Evolutionary conservation across 768 basidiomycete genomes (phyloP).

Genomic region (Lentinula raphanica): DNA sequence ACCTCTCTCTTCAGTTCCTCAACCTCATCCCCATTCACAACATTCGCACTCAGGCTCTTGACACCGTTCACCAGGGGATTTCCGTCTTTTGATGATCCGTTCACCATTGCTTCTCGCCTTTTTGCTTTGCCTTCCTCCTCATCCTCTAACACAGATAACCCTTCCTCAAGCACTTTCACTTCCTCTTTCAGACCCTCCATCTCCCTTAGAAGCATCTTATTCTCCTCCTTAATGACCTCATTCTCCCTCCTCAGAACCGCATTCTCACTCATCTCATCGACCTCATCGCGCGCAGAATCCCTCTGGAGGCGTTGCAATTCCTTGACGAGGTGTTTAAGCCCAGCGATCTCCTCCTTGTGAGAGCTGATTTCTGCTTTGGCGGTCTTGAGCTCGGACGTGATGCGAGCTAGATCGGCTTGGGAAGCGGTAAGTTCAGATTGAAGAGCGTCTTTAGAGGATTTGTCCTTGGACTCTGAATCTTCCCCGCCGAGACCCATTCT

Average conservation of each 20-base stretch:
- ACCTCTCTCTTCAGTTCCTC: slow-evolving; percentile 42
- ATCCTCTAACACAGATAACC: slow-evolving; percentile 22
- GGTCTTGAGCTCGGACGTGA: slow-evolving; percentile 24
- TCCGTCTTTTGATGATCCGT: neutral
- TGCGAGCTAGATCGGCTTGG: slow-evolving; percentile 32
- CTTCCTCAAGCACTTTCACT: slow-evolving; percentile 71
- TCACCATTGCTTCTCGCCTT: neutral
- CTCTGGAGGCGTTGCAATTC: slow-evolving; percentile 50
- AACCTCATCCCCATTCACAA: slow-evolving; percentile 23
- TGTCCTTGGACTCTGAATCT: neutral
- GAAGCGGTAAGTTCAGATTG: slow-evolving; percentile 1
- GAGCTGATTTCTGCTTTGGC: neutral
- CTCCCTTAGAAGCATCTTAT: slow-evolving; percentile 61
- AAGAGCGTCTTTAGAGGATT: slow-evolving; percentile 12
- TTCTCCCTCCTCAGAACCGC: slow-evolving; percentile 50
- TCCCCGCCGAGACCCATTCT: slow-evolving; percentile 61
- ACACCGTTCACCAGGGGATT: neutral
- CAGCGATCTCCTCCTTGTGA: slow-evolving; percentile 62
- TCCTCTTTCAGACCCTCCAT: slow-evolving; percentile 75
- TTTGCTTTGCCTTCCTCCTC: slow-evolving; percentile 27
- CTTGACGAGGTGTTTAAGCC: slow-evolving; percentile 88
- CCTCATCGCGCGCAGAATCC: slow-evolving; percentile 1
- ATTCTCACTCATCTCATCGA: neutral
- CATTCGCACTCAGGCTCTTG: neutral
- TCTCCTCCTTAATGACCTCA: slow-evolving; percentile 73